phyloP scores from a whole-genome alignment of 176 grass and related monocot genomes.

The Carex myosuroides region DNA sequence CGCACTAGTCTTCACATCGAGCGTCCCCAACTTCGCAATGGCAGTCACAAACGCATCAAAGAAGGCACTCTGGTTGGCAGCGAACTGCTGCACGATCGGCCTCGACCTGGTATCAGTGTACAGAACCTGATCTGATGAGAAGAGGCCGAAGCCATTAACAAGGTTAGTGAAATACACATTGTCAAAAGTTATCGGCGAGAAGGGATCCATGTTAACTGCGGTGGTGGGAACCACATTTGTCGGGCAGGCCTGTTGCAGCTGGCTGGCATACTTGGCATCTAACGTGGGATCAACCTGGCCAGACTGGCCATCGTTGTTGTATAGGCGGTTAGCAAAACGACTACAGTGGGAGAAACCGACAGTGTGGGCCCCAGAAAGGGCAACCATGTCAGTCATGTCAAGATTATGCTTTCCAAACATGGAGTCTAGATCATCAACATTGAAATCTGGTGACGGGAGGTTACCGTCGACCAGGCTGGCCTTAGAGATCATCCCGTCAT shows the following conservation, averaged over 20 bases:
- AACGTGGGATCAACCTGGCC: conserved; percentile 35
- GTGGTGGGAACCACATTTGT: conserved; percentile 41
- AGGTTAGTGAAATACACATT: conserved; percentile 66
- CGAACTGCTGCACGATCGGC: conserved; percentile 30
- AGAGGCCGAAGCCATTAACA: conserved; percentile 45
- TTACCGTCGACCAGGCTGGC: conserved; percentile 42
- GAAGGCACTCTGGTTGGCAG: conserved; percentile 40
- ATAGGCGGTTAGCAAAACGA: conserved; percentile 59
- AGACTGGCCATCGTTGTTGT: conserved; percentile 19
- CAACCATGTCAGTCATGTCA: conserved; percentile 40
- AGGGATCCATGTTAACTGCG: conserved; percentile 79
- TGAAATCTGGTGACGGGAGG: conserved; percentile 50
- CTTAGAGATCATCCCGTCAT: conserved; percentile 44
- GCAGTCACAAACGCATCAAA: conserved; percentile 39
- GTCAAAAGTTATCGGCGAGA: conserved; percentile 59
- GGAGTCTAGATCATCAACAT: conserved; percentile 32
- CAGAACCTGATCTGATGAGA: conserved; percentile 74
- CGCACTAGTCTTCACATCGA: conserved; percentile 57
- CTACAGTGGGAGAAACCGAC: conserved; percentile 79
- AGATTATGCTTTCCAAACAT: conserved; percentile 41
- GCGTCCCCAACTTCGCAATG: conserved; percentile 59
- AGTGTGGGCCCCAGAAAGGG: conserved; percentile 82
- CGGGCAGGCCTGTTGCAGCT: conserved; percentile 66
- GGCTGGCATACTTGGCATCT: conserved; percentile 31
- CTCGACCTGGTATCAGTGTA: conserved; percentile 23